Conservation (phyloP, 176 grass and related monocot genomes). For the Oryza australiensis region DNA sequence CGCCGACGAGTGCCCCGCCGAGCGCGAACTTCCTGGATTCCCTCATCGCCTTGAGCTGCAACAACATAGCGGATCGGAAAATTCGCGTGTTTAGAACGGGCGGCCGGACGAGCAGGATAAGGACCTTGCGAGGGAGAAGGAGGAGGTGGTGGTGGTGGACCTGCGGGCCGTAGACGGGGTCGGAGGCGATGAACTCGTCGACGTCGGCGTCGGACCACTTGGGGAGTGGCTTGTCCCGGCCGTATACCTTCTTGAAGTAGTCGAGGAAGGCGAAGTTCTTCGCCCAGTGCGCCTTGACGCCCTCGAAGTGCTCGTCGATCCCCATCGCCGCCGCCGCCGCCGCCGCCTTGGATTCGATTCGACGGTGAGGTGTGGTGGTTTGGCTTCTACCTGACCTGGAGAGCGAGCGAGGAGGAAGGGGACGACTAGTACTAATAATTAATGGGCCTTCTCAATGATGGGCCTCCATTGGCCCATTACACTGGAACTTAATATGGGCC, state of each 20-base stretch:
- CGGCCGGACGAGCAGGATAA: too few species aligned
- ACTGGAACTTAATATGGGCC: too few species aligned
- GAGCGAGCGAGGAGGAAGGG: too few species aligned
- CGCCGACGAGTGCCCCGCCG: conserved; percentile 61
- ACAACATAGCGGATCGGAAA: background rate
- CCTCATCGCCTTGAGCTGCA: conserved; percentile 75
- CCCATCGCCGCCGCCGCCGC: conserved; percentile 44
- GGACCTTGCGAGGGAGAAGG: background rate
- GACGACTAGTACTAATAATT: too few species aligned
- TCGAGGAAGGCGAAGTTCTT: conserved; percentile 84
- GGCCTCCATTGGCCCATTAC: too few species aligned
- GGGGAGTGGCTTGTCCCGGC: conserved; percentile 75
- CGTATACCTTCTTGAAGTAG: conserved; percentile 98
- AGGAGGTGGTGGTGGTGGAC: background rate
- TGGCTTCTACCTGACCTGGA: background rate
- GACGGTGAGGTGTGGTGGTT: background rate
- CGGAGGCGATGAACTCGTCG: conserved; percentile 85
- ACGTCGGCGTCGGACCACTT: conserved; percentile 94
- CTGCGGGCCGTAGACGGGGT: conserved; percentile 92
- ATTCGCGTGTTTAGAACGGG: background rate
- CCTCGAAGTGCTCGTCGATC: conserved; percentile 71
- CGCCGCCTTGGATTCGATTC: background rate
- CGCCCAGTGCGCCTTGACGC: conserved; percentile 95
- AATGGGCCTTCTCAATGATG: too few species aligned
- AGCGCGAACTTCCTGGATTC: conserved; percentile 82